Base-by-base conservation (phyloP, 2,329 filamentous ascomycete genomes). In the Colletotrichum sp. region DNA sequence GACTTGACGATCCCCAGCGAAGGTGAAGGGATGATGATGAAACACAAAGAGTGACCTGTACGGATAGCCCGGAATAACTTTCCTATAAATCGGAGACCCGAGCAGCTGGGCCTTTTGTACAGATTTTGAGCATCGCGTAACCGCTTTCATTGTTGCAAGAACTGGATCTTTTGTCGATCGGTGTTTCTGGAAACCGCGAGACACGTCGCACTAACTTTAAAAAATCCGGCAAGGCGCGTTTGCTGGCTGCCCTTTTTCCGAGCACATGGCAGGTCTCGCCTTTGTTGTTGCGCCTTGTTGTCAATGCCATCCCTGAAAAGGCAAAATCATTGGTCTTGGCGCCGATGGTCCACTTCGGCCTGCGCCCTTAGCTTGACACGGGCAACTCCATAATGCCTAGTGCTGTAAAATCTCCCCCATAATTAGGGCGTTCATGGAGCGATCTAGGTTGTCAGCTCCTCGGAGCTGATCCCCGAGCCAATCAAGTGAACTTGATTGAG, bases 311-410 rank as follows among this genome's bases (percentile, higher is more conserved):
- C 71, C 70, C 64, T 73, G 64, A 30, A 69, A 62, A 52, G 28
- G 57, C 26, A 34, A 64, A 34, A 8, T 65, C 16, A 30, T 69
- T 64, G 63, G 63, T 49, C 24, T 66, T 8, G 5, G 24, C 6
- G 8, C 6, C 3, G 21, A 2, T 8, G 21, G 73, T 34, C 73
- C 55, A 57, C 64, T 69, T 21, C 12, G 6, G 5, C 12, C 59
- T 60, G 26, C 70, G 73, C 73, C 73, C 71, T 76, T 73, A 28
- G 30, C 32, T 69, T 69, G 73, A 76, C 73, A 73, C 24, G 13
- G 13, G 32, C 28, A 36, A 24, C 32, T 18, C 34, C 49, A 24
- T 18, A 16, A 21, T 12, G 26, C 24, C 24, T 44, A 21, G 12
- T 34, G 13, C 6, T 26, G 8, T 21, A 16, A 26, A 39, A 55